Evolutionary conservation across 805 yeast genomes (phyloP).

Genomic region (Yarrowia yakushimensis): DNA sequence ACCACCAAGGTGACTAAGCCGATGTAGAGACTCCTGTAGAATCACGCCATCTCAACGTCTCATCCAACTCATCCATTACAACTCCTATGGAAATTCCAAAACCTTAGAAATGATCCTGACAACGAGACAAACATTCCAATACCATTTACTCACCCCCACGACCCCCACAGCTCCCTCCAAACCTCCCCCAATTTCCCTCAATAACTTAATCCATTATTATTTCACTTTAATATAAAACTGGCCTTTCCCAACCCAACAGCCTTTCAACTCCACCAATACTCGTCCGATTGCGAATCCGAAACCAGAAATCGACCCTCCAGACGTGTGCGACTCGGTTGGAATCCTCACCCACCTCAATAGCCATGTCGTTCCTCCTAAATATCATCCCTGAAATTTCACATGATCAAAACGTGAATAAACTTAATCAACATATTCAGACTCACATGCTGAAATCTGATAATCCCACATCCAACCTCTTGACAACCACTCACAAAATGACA

Average conservation of each 20-base stretch:
- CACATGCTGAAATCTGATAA: not conserved
- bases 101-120: not conserved
- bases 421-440: not conserved
- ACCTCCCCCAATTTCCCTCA: no score
- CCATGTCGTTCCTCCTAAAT: not conserved
- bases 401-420: not conserved
- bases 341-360: not conserved
- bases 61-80: not conserved
- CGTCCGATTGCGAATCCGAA: not conserved
- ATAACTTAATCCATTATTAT: no score
- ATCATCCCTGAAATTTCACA: not conserved
- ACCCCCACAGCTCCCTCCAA: no score
- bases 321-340: not conserved
- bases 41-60: not conserved
- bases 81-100: not conserved
- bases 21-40: not conserved
- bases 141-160: no score
- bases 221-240: not conserved
- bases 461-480: not conserved
- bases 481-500: not conserved
- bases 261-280: not conserved
- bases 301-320: not conserved
- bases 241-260: not conserved
- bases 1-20: constrained; percentile 13
- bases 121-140: no score